Evolutionary conservation across 1,139 yeast genomes (phyloP).

Genomic region (Pichia sp.): DNA sequence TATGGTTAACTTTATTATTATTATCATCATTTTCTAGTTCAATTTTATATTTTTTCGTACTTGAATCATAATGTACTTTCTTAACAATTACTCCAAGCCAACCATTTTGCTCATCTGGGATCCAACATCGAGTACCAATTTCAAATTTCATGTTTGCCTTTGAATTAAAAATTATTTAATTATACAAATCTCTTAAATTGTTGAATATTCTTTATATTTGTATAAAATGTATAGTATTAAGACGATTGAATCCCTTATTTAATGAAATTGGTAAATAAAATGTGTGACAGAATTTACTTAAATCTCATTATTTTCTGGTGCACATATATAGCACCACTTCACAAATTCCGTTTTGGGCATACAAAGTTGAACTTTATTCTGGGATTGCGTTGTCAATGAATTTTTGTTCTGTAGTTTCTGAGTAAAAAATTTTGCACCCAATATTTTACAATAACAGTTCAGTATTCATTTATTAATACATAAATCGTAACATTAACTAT

Average conservation of each 20-base stretch:
- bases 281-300: not conserved
- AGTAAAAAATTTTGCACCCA: not conserved
- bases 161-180: not conserved
- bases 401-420: no score
- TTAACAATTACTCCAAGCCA: constrained; percentile 87
- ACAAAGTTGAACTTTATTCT: no score
- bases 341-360: not conserved
- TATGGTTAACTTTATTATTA: constrained; percentile 41
- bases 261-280: no score
- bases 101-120: constrained; percentile 78
- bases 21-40: constrained; percentile 54
- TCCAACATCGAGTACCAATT: constrained; percentile 72
- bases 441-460: not conserved
- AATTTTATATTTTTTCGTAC: constrained; percentile 48
- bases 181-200: not conserved
- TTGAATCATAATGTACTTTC: constrained; percentile 31
- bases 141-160: constrained; percentile 8
- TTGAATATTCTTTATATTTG: not conserved
- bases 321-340: not conserved
- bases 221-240: not conserved
- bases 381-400: no score
- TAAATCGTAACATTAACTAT: not conserved
- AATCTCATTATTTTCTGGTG: not conserved
- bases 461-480: not conserved
- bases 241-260: not conserved